Evolutionary conservation across 2,329 filamentous ascomycete genomes (phyloP), one percentile per base, ranked within the genome.

Genomic region (Xylariomycetidae sp.): DNA sequence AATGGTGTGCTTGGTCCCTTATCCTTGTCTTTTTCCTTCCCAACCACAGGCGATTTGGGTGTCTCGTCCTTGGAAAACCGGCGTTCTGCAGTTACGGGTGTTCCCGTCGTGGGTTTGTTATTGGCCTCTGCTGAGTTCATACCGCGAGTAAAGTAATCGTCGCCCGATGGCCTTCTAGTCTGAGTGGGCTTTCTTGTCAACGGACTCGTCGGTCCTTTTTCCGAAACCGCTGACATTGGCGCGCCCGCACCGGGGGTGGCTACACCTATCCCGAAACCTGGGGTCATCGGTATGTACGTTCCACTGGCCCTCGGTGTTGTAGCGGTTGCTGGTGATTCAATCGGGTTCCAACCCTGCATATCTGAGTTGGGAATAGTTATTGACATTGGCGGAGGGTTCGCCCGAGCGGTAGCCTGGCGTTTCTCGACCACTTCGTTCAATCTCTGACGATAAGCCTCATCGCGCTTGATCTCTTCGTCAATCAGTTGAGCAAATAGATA

Each of bases 401-500:
- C 54, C 28, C 75, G 70, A 25, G 67, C 69, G n/a, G 70, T 58
- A 20, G 65, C 66, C 32, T 71, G 67, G 19, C 72, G 69, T 48
- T 79, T 77, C 40, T 79, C 76, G 4, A 74, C 67, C 12, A 63
- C 68, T 20, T 77, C 72, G 32, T 87, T 74, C 6, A 94, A 63
- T 28, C 74, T 72, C 27, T 76, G 68, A n/a, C 90, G 76, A 54
- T 84, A 79, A 1, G 63, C 65, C 50, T 85, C 79, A 52, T 98
- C 92, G 32, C 86, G 77, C 44, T 74, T 79, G 46, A 95, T 84
- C 57, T 96, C 86, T 57, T 95, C 89, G 40, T 94, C 85, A 34
- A 98, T 83, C 25, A 96, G 68, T 35, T 84, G 83, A 8, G 82
- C 79, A 62, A 98, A 98, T 0, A 98, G 71, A 58, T 95, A 94